Base-by-base conservation (phyloP, 2,329 filamentous ascomycete species). In the Cercospora citrullina region DNA sequence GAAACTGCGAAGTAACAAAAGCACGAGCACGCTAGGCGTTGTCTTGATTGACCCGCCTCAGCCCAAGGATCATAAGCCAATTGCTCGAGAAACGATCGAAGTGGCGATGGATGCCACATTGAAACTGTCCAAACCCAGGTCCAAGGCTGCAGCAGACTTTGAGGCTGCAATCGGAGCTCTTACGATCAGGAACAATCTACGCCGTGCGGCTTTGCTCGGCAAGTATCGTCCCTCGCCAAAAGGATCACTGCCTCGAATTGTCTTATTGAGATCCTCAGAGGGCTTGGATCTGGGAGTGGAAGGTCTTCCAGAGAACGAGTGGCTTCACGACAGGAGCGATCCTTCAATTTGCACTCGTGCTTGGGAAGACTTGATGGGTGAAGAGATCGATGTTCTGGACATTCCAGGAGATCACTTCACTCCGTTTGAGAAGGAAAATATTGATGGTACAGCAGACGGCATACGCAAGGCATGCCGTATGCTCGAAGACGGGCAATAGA, bases 321-420 rank as follows among this genome's bases (percentile, higher is more conserved):
- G 65, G 65, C 60, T 67, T 8, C 65, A 67, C 36, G 65, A 67
- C 53, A 16, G 65, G 10, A 63, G 65, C 26, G 65, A 67, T 60
- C 23, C 33, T 14, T 42, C 42, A 6, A 28, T 55, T 16, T 63
- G 65, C 45, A 55, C 60, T 23, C 23, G 33, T 51, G 60, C 65
- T 31, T 67, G 65, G 65, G 48, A 64, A 16, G 51, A 67, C 0
- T 26, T 67, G 12, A 18, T 64, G 26, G 30, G 60, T 3, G 60
- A 28, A 12, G 26, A n/a, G 10, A 42, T 67, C 9, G 31, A 58
- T 14, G 65, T 67, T 16, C 60, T 67, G 18, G 65, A 67, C 42
- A 67, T 67, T 12, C 60, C 65, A 39, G 65, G 65, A n/a, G 65
- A 67, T 45, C 65, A 67, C 5, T 67, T 67, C 26, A 62, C 60